A percentile compares a stretch with the other conserved stretches of the same genome.
phyloP scores from a whole-genome alignment of 306 rosid genomes.

The Astragalus glycyphyllos region DNA sequence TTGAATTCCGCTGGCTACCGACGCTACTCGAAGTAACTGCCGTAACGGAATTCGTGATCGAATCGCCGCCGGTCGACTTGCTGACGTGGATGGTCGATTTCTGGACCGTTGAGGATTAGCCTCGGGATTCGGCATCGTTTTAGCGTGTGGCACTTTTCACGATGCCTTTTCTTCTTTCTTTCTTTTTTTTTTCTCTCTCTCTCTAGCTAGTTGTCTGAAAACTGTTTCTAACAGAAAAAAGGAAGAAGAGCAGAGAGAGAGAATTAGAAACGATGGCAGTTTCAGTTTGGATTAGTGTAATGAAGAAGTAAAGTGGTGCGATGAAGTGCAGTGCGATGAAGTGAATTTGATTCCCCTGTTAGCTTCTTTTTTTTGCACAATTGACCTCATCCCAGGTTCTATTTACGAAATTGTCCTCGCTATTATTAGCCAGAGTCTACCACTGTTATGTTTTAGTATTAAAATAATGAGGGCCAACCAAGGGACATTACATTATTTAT shows the following conservation, averaged over 20 bases:
- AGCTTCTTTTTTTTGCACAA: background rate
- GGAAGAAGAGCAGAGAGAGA: background rate
- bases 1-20: conserved; percentile 88
- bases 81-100: conserved; percentile 46
- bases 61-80: conserved; percentile 37
- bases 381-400: background rate
- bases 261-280: background rate
- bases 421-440: too few species aligned
- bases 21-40: conserved; percentile 70
- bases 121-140: conserved; percentile 59
- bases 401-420: conserved; percentile 18
- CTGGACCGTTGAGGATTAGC: conserved; percentile 36
- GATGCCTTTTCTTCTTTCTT: background rate
- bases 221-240: conserved; percentile 6
- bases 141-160: conserved; percentile 16
- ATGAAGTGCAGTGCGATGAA: background rate
- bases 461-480: too few species aligned
- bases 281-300: background rate
- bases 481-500: too few species aligned
- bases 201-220: background rate
- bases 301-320: conserved; percentile 28
- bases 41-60: conserved; percentile 56
- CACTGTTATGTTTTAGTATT: too few species aligned
- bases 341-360: background rate
- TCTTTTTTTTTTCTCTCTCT: background rate